Percentiles rank a stretch among this genome's conserved stretches.
These are phyloP conservation scores for Toxicodendron radicans DNA, from an alignment of 345 rosid genomes.

Conservation along the genomic window DNA sequence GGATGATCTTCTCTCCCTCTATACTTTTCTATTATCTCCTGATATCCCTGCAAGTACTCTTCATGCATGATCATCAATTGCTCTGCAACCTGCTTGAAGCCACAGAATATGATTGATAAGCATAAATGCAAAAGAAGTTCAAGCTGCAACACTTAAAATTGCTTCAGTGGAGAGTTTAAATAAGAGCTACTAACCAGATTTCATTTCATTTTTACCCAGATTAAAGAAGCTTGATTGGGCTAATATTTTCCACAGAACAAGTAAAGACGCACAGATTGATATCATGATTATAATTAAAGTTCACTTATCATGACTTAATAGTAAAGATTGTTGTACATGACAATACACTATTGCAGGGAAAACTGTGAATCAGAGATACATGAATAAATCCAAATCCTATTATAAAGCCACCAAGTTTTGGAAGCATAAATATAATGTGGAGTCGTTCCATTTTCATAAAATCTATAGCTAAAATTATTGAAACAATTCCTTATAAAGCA, in stretches of 20 bases:
- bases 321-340: too few relatives aligned
- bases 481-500: too few relatives aligned
- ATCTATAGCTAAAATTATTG: too few relatives aligned
- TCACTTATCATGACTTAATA: too few relatives aligned
- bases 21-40: not conserved
- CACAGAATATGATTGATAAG: not conserved
- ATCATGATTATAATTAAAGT: too few relatives aligned
- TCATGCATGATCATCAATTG: slow-evolving; percentile 50
- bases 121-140: not conserved
- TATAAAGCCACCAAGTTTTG: too few relatives aligned
- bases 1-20: not conserved
- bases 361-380: too few relatives aligned
- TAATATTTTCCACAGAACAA: not conserved
- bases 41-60: slow-evolving; percentile 34
- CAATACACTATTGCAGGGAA: too few relatives aligned
- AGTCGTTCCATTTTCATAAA: too few relatives aligned
- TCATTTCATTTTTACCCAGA: not conserved
- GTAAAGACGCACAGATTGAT: not conserved
- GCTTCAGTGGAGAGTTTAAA: not conserved
- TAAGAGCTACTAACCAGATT: not conserved
- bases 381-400: too few relatives aligned
- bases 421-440: too few relatives aligned
- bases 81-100: slow-evolving; percentile 50
- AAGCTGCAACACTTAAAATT: not conserved
- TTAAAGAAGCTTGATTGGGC: slow-evolving; percentile 4